These are phyloP conservation scores for Gossypium sturtianum DNA, from an alignment of 345 rosid genomes.

Conservation along the genomic window DNA sequence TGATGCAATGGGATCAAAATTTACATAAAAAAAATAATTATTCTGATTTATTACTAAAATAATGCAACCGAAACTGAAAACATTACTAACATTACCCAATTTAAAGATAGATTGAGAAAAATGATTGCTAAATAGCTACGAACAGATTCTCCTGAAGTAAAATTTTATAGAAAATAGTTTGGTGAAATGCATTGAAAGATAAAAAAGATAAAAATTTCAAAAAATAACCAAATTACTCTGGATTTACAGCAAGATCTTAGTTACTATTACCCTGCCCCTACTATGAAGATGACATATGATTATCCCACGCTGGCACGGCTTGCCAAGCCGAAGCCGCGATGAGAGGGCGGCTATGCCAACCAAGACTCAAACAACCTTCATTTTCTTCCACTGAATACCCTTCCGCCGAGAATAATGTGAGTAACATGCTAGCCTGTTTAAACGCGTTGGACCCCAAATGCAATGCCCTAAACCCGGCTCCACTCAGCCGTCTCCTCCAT, in stretches of 20 bases:
- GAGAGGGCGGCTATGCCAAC: constrained; percentile 86
- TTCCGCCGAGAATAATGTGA: constrained; percentile 57
- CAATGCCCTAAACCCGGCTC: constrained; percentile 54
- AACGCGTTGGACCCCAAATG: constrained; percentile 77
- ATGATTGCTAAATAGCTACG: too few relatives aligned
- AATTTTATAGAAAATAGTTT: background rate
- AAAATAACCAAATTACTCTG: constrained; percentile 2
- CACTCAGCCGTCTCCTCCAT: constrained; percentile 54
- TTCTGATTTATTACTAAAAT: too few relatives aligned
- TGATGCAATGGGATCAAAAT: too few relatives aligned
- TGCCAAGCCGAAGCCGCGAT: constrained; percentile 86
- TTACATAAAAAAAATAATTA: too few relatives aligned
- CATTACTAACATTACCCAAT: background rate
- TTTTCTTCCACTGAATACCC: constrained; percentile 77
- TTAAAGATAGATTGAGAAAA: background rate
- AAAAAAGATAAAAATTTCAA: background rate
- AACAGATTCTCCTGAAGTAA: background rate
- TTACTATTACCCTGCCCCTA: background rate
- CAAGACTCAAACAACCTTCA: constrained; percentile 65
- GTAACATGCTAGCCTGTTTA: constrained; percentile 78
- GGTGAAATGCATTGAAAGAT: background rate
- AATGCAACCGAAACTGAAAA: background rate
- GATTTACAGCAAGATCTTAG: background rate
- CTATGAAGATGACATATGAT: background rate
- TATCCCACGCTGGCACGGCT: constrained; percentile 12